phyloP scores from a whole-genome alignment of 23 red algal species.

The Chondrus crispus region DNA sequence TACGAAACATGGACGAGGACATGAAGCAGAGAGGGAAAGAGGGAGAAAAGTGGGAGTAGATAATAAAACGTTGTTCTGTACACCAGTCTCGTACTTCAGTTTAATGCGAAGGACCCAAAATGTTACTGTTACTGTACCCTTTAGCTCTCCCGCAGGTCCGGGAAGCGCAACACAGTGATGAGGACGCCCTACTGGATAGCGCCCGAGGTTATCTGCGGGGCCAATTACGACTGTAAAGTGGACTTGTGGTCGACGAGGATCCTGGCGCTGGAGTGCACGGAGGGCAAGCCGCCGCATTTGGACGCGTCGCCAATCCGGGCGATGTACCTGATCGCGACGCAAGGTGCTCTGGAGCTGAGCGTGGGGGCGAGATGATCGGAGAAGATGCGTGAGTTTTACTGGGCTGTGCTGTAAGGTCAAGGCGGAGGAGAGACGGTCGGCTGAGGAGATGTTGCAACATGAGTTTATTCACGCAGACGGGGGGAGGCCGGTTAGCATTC shows the following conservation, averaged over 20 bases:
- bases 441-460: slow-evolving; percentile 63
- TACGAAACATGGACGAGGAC: too few species aligned
- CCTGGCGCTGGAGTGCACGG: slow-evolving; percentile 79
- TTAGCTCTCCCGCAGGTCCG: slow-evolving; percentile 45
- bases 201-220: slow-evolving; percentile 91
- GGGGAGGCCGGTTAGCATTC: too few species aligned
- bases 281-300: slow-evolving; percentile 82
- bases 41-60: too few species aligned
- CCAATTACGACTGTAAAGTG: slow-evolving; percentile 78
- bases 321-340: slow-evolving; percentile 95
- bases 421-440: slow-evolving; percentile 46
- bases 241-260: slow-evolving; percentile 93
- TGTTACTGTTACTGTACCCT: too few species aligned
- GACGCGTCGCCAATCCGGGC: slow-evolving; percentile 82
- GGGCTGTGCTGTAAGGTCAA: slow-evolving; percentile 41
- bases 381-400: slow-evolving; percentile 67
- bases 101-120: too few species aligned
- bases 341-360: slow-evolving; percentile 57
- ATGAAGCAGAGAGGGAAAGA: too few species aligned
- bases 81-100: too few species aligned
- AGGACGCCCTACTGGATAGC: slow-evolving; percentile 97
- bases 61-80: too few species aligned
- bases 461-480: too few species aligned
- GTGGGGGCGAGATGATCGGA: not conserved
- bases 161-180: slow-evolving; percentile 71